A percentile compares a stretch with the other conserved stretches of the same genome.
Evolutionary conservation across 164 flowering plant genomes (phyloP).

Genomic region (Annona cherimola): DNA sequence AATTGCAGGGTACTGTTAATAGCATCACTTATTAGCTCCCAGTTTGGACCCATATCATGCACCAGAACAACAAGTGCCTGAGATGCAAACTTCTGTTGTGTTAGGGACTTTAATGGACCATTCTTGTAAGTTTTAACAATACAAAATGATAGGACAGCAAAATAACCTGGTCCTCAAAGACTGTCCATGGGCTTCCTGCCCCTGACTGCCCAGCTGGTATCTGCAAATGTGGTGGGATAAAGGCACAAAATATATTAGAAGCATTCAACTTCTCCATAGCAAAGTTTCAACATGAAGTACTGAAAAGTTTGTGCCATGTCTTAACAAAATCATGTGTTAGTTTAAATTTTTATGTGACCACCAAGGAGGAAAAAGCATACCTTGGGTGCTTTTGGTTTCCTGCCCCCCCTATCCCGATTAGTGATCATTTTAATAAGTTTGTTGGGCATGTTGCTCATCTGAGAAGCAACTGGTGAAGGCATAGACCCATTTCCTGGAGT

Average conservation of each 20-base stretch:
- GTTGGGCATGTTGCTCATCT: conserved; percentile 91
- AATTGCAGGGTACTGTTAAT: conserved; percentile 77
- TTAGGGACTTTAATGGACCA: background rate
- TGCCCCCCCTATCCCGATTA: conserved; percentile 71
- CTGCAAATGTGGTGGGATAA: conserved; percentile 31
- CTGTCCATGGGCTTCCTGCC: conserved; percentile 74
- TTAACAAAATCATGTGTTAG: too few species aligned
- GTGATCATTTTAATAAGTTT: conserved; percentile 61
- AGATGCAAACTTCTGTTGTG: conserved; percentile 5
- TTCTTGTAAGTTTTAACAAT: background rate
- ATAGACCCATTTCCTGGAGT: conserved; percentile 49
- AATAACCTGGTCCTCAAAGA: conserved; percentile 82
- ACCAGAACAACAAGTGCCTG: conserved; percentile 99
- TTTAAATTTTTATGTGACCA: background rate
- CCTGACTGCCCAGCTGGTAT: conserved; percentile 53
- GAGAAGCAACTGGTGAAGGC: conserved; percentile 92
- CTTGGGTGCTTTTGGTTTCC: conserved; percentile 69
- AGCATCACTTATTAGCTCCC: conserved; percentile 98
- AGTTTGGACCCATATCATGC: conserved; percentile 97
- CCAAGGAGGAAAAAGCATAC: conserved; percentile 28
- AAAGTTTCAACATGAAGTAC: background rate
- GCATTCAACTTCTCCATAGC: background rate
- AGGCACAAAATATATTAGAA: background rate
- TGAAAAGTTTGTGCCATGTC: background rate
- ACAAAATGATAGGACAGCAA: background rate